phyloP scores from a whole-genome alignment of 2,329 filamentous ascomycete species.

The Neopestalotiopsis rosae region DNA sequence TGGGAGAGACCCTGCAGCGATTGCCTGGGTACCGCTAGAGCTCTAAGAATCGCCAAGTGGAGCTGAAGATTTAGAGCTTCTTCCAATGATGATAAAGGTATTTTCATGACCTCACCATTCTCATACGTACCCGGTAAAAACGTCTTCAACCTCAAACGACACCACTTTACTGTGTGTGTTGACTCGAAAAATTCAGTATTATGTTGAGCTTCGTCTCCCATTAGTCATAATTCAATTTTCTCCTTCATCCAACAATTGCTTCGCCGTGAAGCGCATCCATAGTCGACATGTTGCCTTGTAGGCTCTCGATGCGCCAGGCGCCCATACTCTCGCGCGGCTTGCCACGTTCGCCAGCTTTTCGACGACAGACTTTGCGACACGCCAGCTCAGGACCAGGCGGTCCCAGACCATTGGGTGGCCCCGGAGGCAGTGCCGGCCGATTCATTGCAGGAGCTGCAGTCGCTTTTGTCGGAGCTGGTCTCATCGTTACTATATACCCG shows the following conservation, averaged over 20 bases:
- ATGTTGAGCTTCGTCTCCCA: not conserved
- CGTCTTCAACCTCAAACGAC: conserved; percentile 3
- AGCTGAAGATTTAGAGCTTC: conserved; percentile 15
- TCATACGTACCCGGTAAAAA: not conserved
- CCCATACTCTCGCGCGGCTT: conserved; percentile 26
- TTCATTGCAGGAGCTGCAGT: conserved; percentile 31
- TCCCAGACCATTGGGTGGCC: not conserved
- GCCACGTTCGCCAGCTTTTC: conserved; percentile 3
- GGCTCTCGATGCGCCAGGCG: conserved; percentile 28
- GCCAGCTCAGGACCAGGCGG: conserved; percentile 25
- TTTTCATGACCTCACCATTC: conserved; percentile 22
- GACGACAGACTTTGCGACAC: conserved; percentile 28
- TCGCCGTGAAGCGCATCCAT: not conserved
- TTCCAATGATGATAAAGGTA: conserved; percentile 18
- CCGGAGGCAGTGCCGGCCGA: conserved; percentile 23
- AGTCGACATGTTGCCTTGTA: conserved; percentile 16
- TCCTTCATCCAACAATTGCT: not conserved
- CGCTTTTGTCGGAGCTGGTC: conserved; percentile 29
- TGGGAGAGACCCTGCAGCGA: not conserved
- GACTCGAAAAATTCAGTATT: not conserved
- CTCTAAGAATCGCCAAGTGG: not conserved
- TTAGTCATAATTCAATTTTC: too few species aligned
- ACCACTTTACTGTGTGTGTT: conserved; percentile 21
- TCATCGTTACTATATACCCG: conserved; percentile 31
- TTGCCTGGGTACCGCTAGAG: not conserved